phyloP scores from a whole-genome alignment of 805 yeast genomes.

The Saccharomycopsis sp. region DNA sequence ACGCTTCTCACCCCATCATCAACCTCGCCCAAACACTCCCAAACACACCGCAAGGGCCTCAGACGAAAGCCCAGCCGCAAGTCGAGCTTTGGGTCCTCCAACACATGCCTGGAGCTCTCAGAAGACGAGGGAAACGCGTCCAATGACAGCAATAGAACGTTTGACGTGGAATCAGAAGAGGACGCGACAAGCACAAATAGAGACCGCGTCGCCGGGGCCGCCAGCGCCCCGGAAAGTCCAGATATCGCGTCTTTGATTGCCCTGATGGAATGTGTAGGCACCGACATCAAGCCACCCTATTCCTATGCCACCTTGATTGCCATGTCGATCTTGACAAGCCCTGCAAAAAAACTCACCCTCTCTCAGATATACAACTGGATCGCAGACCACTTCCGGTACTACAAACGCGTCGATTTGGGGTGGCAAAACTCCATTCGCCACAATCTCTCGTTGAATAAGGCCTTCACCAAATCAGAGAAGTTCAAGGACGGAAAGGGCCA shows the following conservation, averaged over 20 bases:
- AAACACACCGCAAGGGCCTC: conserved; percentile 2
- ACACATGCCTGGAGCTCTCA: too few species aligned
- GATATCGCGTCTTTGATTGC: background rate
- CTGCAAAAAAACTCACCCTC: conserved; percentile 59
- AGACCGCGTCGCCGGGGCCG: too few species aligned
- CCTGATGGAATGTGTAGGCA: conserved; percentile 14
- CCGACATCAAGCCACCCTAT: conserved; percentile 74
- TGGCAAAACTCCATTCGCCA: conserved; percentile 98
- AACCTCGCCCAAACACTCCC: conserved; percentile 9
- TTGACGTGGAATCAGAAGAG: background rate
- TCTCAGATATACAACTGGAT: conserved; percentile 93
- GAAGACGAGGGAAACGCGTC: background rate
- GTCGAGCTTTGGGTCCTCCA: background rate
- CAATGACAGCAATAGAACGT: background rate
- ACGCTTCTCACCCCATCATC: conserved; percentile 19
- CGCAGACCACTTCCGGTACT: conserved; percentile 74
- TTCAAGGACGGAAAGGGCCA: conserved; percentile 84
- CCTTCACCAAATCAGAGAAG: conserved; percentile 83
- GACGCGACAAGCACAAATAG: background rate
- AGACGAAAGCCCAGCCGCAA: background rate
- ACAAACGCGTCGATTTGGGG: conserved; percentile 79
- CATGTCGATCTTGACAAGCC: conserved; percentile 83
- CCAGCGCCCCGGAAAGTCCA: background rate
- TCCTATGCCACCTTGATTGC: conserved; percentile 93
- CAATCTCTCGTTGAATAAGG: conserved; percentile 86